Evolutionary conservation across 352 stramenopile species (phyloP), one percentile per base, ranked within the genome.

Genomic region (Plasmopara muralis): DNA sequence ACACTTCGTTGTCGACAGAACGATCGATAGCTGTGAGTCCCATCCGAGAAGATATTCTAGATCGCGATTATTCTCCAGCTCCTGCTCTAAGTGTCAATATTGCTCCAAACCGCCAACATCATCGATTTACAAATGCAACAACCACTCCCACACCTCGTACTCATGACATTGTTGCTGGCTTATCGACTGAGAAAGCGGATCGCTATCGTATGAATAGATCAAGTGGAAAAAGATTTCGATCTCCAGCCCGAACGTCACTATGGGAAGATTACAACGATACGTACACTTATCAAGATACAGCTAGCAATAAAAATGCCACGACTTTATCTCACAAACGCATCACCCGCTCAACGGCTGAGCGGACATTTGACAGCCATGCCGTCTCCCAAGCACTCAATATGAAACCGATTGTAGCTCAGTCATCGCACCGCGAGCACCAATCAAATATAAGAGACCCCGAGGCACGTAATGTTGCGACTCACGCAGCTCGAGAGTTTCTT

Each of bases 181-280:
- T 74, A 16, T 59, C 62, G 12, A 74, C 66, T 6, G 48, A 59
- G 30, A 50, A 62, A 10, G 62, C 58, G 5, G 66, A 74, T 50
- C 58, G 55, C 6, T 64, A 62, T 43, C 50, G 63, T 45, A 71
- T 71, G 63, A 62, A 20, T 30, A 46, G 43, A 10, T 55, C 50
- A 15, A 71, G 62, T 47, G 62, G 62, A 9, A 71, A 71, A 47
- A 53, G 58, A 25, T 51, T 67, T n/a, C 53, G 58, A 25, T 68
- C 54, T 3, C 20, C 20, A 25, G 20, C 20, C 20, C 1, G 20
- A 25, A 25, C 20, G 20, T 25, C 20, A 25, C 20, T 25, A 3
- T 25, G 20, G 20, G 20, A 25, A 25, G 20, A 25, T 25, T 25
- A 25, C 20, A 1, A 25, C 3, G 20, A 25, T 25, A 25, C 20